Base-by-base conservation (phyloP, 768 basidiomycete genomes). In the Auriscalpium vulgare region DNA sequence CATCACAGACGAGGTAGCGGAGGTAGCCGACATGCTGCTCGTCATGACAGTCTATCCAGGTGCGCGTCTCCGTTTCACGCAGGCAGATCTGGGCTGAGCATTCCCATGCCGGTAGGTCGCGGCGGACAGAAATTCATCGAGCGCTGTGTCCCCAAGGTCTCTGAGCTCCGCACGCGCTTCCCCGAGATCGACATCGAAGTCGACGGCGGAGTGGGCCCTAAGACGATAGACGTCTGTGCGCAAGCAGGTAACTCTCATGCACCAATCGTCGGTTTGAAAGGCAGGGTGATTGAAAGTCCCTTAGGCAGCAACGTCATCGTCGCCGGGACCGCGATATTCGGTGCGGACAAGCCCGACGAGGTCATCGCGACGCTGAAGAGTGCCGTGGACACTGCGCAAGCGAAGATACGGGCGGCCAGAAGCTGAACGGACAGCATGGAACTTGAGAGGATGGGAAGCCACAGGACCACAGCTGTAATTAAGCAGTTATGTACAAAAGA, bases 1-100 rank as follows among this genome's bases (percentile, higher is more conserved):
- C 44, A 94, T 99, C 68, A 87, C 92, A 50, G 85, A 95, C 66
- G 83, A 83, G 49, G 77, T 98, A 49, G 95, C 78, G n/a, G 65
- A 83, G 11, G 81, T 81, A 5, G 93, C 87, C 6, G 95, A 97
- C 68, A 91, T 97, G 90, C 79, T 98, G 37, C 83, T 98, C 59
- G 95, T 98, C 64, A 98, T 98, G 95, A 98, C 95, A 9, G 95
- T 99, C 23, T 87, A 91, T 66, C 95, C 95, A 47, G 95, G 89
- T 87, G 61, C 46, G 68, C 55, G 35, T 10, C 53, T 4, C 19
- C 14, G 10, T 36, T 23, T 17, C 10, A 17, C 44, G 11, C 48
- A 19, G 19, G 43, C 19, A 11, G 14, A 21, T 10, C 21, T 56
- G 29, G 38, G 16, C 36, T 17, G 19, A n/a, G 29, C 19, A 11